Evolutionary conservation across 768 basidiomycete genomes (phyloP), one percentile per base, ranked within the genome.

Genomic region (Psilocybe subaeruginosa): DNA sequence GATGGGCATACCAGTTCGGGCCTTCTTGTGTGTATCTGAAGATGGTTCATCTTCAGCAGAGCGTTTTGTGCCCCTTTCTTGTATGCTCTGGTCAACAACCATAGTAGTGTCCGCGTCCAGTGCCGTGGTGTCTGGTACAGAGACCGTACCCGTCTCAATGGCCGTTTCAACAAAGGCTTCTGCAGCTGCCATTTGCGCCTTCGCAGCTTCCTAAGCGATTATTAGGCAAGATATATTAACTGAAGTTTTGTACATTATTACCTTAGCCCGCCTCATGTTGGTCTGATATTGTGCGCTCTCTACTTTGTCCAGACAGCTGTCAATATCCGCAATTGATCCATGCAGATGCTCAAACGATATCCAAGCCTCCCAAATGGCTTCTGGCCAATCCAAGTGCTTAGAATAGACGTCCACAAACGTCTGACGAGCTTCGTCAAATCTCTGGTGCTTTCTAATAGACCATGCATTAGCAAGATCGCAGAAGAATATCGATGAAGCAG

Each of bases 321-420:
- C 86, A 30, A 93, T 78, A 39, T 87, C 85, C 30, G 83, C 78
- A 12, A 93, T 78, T 23, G 85, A 82, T 0, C 97, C 97, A 67
- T 95, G 82, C 3, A 91, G 76, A 64, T 93, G 85, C 71, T 98
- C 97, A 68, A 98, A 97, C n/a, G 82, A 76, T 16, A 89, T 69
- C 92, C 93, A 97, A 0, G 92, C 89, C 58, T 95, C 93, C 88
- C 93, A 97, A 7, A 99, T 78, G 8, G 89, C 91, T 73, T 99
- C 97, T 0, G 97, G 95, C 90, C 95, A 99, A 73, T 99, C 97
- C 41, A 99, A 67, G 53, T 89, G 85, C 71, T 90, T 91, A 47
- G 80, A 77, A 30, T 87, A 83, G 3, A 91, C 78, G 61, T 88
- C 86, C 45, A 77, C 74, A 72, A 93, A 97, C 6, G 86, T 76